Evolutionary conservation across 1,284 basidiomycete genomes (phyloP), one percentile per base, ranked within the genome.

Genomic region (Trametes pubescens): DNA sequence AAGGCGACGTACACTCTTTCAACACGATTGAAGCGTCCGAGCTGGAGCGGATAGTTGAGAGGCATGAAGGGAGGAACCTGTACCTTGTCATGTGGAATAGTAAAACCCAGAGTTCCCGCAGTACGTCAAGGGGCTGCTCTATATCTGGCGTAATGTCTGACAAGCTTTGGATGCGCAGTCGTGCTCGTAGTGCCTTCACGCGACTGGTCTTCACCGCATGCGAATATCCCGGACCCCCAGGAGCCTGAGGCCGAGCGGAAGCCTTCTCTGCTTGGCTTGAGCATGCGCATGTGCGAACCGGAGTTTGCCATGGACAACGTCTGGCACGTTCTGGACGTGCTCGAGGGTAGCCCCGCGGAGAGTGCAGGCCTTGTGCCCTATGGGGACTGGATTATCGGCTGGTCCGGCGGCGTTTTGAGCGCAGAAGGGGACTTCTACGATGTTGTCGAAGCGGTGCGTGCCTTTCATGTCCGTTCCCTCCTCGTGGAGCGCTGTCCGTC

Each of bases 341-440:
- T 98, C 40, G 96, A 99, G 77, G 96, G 95, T 21, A 95, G 93
- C 65, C 98, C 98, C 9, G 97, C 97, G 6, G 96, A 99, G 81
- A 91, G 88, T 69, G 89, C 90, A 43, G 93, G 93, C 1, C 82
- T 95, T 2, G 93, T 95, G 18, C 93, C 93, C 3, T 94, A 90
- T 75, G 94, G 94, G 6, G 93, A 96, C 79, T 96, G 92, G 84
- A 90, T 96, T 63, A 86, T 91, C 71, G 96, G 97, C 34, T 99
- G 96, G 93, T 95, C 95, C 13, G 96, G 96, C 14, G 97, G 97
- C 6, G 91, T 94, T 1, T 80, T 98, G 53, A 86, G 90, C 67
- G 89, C 93, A n/a, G 97, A 99, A 78, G 92, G 92, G 66, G 96
- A 99, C 74, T 99, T 99, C 73, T 99, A 99, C 77, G 94, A 98